Conservation (phyloP, 2,329 filamentous ascomycete species). For the Talaromyces albobiverticillius region DNA sequence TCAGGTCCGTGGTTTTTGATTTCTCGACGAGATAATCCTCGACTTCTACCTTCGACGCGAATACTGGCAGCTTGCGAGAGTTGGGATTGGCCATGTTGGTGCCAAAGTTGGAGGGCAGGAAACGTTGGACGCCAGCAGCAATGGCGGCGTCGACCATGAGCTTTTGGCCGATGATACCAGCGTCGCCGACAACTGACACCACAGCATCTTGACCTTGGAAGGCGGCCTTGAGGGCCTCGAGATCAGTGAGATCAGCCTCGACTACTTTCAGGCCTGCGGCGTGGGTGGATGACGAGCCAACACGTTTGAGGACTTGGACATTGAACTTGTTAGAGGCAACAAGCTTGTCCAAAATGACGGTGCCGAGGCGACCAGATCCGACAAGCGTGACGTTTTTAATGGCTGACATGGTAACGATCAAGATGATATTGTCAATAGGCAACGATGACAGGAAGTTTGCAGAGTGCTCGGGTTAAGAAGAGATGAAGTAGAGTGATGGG, state of each 20-base stretch:
- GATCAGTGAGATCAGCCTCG: slow-evolving; percentile 48
- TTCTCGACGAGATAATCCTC: slow-evolving; percentile 11
- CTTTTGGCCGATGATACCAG: slow-evolving; percentile 42
- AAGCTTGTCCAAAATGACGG: slow-evolving; percentile 38
- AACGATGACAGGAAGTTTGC: no score
- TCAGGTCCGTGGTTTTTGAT: slow-evolving; percentile 9
- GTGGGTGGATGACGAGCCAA: slow-evolving; percentile 37
- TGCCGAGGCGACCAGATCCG: slow-evolving; percentile 8
- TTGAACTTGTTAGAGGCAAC: slow-evolving; percentile 46
- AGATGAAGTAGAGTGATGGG: background rate
- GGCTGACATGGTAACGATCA: slow-evolving; percentile 4
- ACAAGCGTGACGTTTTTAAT: slow-evolving; percentile 14
- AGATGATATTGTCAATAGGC: background rate
- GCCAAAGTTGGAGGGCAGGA: slow-evolving; percentile 13
- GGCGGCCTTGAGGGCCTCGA: slow-evolving; percentile 23
- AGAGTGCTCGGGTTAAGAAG: background rate
- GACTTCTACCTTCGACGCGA: background rate
- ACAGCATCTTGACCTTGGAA: slow-evolving; percentile 22
- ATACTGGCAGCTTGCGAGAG: slow-evolving; percentile 3
- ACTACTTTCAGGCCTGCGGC: slow-evolving; percentile 42
- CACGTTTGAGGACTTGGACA: slow-evolving; percentile 56
- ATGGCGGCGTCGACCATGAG: slow-evolving; percentile 58
- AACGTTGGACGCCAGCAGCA: slow-evolving; percentile 57
- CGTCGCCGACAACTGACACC: slow-evolving; percentile 19
- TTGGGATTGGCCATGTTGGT: slow-evolving; percentile 12